Evolutionary conservation across 306 rosid genomes (phyloP), one percentile per base, ranked within the genome.

Genomic region (Medicago ruthenica): DNA sequence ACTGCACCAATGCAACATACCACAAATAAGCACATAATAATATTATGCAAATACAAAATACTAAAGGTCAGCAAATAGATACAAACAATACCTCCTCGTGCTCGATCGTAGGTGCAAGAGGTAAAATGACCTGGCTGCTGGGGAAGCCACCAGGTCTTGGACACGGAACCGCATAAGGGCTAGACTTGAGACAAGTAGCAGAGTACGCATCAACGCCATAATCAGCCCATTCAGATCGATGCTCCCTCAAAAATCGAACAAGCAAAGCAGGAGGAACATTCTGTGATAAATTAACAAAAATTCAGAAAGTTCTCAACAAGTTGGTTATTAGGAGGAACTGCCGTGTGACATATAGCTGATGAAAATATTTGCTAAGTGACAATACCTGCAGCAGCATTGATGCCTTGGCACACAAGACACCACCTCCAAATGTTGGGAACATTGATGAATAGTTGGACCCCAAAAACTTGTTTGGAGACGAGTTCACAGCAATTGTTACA

Each of bases 201-300:
- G 98, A 92, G 85, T 92, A 95, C 0, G 97, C 96, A 85, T 95
- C 99, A 45, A 95, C 97, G 9, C 97, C 97, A 74, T 89, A 89
- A 82, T 95, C 99, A 15, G 99, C 98, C 99, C 99, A 95, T 60
- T 95, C 99, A 0, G 99, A 90, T 0, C 99, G 91, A 78, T 95
- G 99, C 87, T 95, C 99, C 86, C 99, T 90, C 86, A 95, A 78
- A 78, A 92, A 95, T 3, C 96, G 98, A 79, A 95, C 97, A 71
- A 95, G 97, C 83, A 95, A 79, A 47, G 99, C 98, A 67, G 99
- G 99, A 27, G 99, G 99, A 61, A 95, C 99, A 84, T 91, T 84
- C 99, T 95, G 87, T 31, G 74, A 77, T 69, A 3, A 3, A 6
- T 20, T 10, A 36, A 59, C 8, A 4, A n/a, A 53, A 14, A 57